These are phyloP conservation scores for Neurospora sp. DNA, from an alignment of 495 filamentous ascomycete species.

Conservation along the genomic window DNA sequence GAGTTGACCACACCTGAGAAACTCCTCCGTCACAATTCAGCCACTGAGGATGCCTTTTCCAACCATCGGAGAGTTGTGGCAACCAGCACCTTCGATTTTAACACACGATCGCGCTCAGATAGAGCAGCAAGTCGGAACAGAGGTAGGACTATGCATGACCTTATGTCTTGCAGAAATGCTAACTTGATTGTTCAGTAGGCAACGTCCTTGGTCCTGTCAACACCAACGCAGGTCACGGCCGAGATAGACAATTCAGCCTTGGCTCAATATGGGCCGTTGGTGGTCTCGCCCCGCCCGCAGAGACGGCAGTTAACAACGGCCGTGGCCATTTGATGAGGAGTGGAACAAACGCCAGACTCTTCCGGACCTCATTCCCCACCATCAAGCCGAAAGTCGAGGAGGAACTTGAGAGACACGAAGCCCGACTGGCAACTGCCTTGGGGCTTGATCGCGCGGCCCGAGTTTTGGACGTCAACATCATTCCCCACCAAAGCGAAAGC, in stretches of 20 bases:
- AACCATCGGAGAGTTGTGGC: conserved; percentile 30
- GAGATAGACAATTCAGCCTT: conserved; percentile 43
- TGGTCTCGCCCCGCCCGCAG: conserved; percentile 44
- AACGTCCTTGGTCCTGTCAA: conserved; percentile 27
- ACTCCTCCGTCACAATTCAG: conserved; percentile 45
- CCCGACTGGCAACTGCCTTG: conserved; percentile 70
- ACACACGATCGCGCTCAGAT: conserved; percentile 20
- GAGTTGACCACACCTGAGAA: conserved; percentile 52
- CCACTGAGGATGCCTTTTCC: conserved; percentile 58
- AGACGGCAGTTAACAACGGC: conserved; percentile 46
- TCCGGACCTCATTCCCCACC: conserved; percentile 55
- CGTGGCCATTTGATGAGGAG: conserved; percentile 52
- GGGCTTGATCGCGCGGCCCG: conserved; percentile 62
- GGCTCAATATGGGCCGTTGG: conserved; percentile 79
- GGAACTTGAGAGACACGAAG: conserved; percentile 58
- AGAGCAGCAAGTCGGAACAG: conserved; percentile 17
- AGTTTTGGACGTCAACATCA: conserved; percentile 38
- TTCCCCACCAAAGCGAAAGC: conserved; percentile 12
- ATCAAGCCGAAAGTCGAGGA: conserved; percentile 36
- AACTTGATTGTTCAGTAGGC: conserved; percentile 12
- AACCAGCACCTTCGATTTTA: conserved; percentile 18
- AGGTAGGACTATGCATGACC: conserved; percentile 6
- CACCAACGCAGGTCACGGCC: conserved; percentile 9
- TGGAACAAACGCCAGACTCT: conserved; percentile 66
- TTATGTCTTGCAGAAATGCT: background rate